Conservation (phyloP, 352 stramenopile genomes). For the Globisporangium cylindrosporum region DNA sequence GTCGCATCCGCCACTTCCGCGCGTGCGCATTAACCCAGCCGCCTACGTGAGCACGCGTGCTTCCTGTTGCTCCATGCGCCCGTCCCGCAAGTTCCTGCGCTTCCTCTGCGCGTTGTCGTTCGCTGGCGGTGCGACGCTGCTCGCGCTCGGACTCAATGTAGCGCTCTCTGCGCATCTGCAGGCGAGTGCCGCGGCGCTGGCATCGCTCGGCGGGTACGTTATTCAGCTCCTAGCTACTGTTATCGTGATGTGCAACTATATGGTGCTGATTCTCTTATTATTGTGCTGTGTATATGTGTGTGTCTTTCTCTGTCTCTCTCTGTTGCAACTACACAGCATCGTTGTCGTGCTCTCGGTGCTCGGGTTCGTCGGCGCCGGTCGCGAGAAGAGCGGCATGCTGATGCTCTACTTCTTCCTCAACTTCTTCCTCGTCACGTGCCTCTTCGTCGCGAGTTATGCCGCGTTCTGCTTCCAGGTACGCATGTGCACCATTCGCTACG, state of each 20-base stretch:
- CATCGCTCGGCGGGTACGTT: slow-evolving; percentile 33
- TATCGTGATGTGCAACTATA: not conserved
- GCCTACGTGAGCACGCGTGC: not conserved
- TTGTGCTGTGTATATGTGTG: slow-evolving; percentile 10
- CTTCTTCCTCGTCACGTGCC: slow-evolving; percentile 56
- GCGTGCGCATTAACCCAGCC: not conserved
- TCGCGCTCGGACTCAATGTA: slow-evolving; percentile 55
- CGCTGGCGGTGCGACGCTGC: slow-evolving; percentile 39
- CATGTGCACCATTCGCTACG: not conserved
- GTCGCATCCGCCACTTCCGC: not conserved
- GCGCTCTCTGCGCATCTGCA: slow-evolving; percentile 45
- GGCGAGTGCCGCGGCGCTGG: slow-evolving; percentile 47
- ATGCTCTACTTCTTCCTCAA: slow-evolving; percentile 79
- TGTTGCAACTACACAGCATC: slow-evolving; percentile 15
- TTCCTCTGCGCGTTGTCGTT: slow-evolving; percentile 60
- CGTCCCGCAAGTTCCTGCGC: slow-evolving; percentile 59
- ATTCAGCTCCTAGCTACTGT: not conserved
- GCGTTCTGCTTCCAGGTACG: slow-evolving; percentile 56
- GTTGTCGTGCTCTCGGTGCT: slow-evolving; percentile 53
- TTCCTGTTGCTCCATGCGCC: slow-evolving; percentile 35
- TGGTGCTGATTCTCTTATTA: not conserved
- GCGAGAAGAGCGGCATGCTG: slow-evolving; percentile 63
- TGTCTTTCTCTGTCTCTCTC: too few species aligned
- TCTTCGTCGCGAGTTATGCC: slow-evolving; percentile 62
- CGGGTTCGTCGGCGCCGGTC: slow-evolving; percentile 59